Percentiles rank a stretch among this genome's conserved stretches.
phyloP scores from a whole-genome alignment of 768 basidiomycete genomes.

The Russula compacta region DNA sequence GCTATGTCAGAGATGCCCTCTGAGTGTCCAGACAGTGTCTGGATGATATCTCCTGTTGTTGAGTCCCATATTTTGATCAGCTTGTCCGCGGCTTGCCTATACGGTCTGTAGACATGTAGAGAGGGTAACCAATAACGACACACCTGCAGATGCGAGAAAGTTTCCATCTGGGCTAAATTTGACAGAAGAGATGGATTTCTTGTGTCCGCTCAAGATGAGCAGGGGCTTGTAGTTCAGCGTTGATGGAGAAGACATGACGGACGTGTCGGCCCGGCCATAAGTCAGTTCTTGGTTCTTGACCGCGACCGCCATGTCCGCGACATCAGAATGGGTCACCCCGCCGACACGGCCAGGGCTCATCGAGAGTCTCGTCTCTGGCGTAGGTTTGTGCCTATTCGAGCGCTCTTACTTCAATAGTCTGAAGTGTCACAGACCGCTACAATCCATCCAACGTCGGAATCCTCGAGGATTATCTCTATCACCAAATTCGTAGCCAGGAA shows the following conservation, averaged over 20 bases:
- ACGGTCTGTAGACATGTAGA: slow-evolving; percentile 23
- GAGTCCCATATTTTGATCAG: slow-evolving; percentile 74
- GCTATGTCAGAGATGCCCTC: slow-evolving; percentile 87
- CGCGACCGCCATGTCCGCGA: slow-evolving; percentile 35
- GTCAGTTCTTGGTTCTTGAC: neutral
- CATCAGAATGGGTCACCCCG: slow-evolving; percentile 63
- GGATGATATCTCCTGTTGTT: slow-evolving; percentile 60
- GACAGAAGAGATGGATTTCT: slow-evolving; percentile 69
- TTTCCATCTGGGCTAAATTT: slow-evolving; percentile 85
- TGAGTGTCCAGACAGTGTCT: slow-evolving; percentile 64
- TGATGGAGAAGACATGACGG: neutral
- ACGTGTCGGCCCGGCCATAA: neutral
- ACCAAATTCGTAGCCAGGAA: slow-evolving; percentile 83
- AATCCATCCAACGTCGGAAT: slow-evolving; percentile 91
- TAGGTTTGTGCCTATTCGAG: slow-evolving; percentile 44
- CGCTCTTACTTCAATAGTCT: neutral
- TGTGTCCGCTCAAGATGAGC: slow-evolving; percentile 73
- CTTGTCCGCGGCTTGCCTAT: slow-evolving; percentile 74
- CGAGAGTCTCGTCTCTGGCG: slow-evolving; percentile 84
- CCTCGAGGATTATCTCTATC: slow-evolving; percentile 93
- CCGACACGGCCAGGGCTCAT: slow-evolving; percentile 77
- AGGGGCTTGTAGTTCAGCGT: slow-evolving; percentile 48
- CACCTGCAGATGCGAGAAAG: slow-evolving; percentile 78
- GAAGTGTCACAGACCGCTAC: slow-evolving; percentile 68
- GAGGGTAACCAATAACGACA: slow-evolving; percentile 24